Evolutionary conservation across 495 filamentous ascomycete species (phyloP).

Genomic region (Alectoria sarmentosa): DNA sequence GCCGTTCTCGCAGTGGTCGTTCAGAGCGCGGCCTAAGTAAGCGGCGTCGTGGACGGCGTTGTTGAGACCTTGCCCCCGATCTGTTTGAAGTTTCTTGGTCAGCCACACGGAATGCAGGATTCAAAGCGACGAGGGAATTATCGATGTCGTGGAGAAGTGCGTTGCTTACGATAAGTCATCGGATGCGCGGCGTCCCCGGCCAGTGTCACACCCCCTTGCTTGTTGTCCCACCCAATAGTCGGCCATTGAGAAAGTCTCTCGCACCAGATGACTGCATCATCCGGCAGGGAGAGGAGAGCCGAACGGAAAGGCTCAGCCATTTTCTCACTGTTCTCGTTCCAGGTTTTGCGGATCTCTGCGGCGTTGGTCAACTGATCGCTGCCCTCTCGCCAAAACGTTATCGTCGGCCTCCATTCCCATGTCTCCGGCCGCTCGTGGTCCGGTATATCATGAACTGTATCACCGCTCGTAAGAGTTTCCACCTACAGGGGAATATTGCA

Average conservation of each 20-base stretch:
- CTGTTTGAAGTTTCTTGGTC: conserved; percentile 21
- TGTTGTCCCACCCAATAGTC: conserved; percentile 36
- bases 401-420: conserved; percentile 33
- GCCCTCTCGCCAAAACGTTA: conserved; percentile 5
- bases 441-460: conserved; percentile 36
- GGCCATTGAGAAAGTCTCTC: conserved; percentile 36
- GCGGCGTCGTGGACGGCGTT: conserved; percentile 41
- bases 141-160: too few species aligned
- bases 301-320: conserved; percentile 36
- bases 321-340: neutral
- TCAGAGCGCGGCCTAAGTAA: conserved; percentile 34
- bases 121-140: too few species aligned
- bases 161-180: conserved; percentile 37
- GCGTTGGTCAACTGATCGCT: neutral
- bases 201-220: conserved; percentile 37
- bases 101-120: too few species aligned
- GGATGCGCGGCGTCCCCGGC: conserved; percentile 47
- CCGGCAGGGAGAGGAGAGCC: conserved; percentile 35
- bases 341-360: conserved; percentile 1
- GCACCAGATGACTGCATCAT: conserved; percentile 35
- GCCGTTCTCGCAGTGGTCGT: conserved; percentile 21
- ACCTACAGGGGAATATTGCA: neutral
- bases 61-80: conserved; percentile 49
- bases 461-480: neutral
- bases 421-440: conserved; percentile 35